Evolutionary conservation across 1,139 yeast genomes (phyloP).

Genomic region (Kodamaea ohmeri): DNA sequence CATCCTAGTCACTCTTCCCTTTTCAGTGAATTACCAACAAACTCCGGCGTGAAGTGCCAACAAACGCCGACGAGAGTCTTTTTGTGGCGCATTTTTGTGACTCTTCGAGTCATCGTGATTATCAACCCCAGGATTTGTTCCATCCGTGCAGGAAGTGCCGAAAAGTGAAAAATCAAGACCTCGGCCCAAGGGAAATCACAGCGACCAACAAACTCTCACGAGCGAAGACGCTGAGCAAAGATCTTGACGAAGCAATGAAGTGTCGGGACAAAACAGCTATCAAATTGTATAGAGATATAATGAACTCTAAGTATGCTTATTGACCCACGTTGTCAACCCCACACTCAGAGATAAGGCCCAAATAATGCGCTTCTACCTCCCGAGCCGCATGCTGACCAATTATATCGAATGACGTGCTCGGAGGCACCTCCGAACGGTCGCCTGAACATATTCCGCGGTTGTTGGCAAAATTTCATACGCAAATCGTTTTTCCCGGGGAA

Average conservation of each 20-base stretch:
- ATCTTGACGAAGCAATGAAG: no score
- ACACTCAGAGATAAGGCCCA: no score
- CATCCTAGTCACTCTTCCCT: no score
- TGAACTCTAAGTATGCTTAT: no score
- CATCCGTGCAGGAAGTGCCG: conserved; percentile 4
- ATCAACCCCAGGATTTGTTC: conserved; percentile 5
- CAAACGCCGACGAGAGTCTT: no score
- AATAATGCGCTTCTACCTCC: no score
- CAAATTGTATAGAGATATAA: no score
- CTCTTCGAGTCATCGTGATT: conserved; percentile 7
- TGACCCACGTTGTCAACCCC: no score
- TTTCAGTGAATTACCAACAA: no score
- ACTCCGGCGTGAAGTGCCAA: no score
- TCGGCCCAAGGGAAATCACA: conserved; percentile 9
- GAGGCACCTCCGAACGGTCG: neutral
- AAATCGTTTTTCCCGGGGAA: conserved; percentile 15
- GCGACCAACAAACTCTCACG: neutral
- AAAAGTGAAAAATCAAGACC: conserved; percentile 2
- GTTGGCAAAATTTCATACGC: conserved; percentile 12
- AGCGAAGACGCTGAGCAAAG: neutral
- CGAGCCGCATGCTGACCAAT: no score
- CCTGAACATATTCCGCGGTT: conserved; percentile 11
- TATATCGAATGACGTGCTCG: neutral
- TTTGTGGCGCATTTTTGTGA: neutral
- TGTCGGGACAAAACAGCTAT: no score